Evolutionary conservation across 148 eudicot genomes (phyloP), one percentile per base, ranked within the genome.

Genomic region (Fagopyrum tataricum): DNA sequence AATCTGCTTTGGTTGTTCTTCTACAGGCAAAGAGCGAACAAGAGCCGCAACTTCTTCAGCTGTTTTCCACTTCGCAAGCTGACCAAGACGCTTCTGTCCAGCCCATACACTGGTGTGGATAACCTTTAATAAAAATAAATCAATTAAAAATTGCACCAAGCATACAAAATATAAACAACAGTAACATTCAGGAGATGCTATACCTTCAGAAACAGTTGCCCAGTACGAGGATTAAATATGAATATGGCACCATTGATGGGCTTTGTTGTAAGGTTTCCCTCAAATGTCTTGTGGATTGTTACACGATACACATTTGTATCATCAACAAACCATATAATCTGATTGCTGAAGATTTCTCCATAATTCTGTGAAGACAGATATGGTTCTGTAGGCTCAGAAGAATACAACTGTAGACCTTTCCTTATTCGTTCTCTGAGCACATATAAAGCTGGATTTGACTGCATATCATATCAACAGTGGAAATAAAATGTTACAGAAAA

Each of bases 51-150:
- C 98, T 85, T 94, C 98, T 85, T 91, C 98, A 52, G 97, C 99
- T 44, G 99, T 96, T 81, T 96, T 96, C 99, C 99, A 96, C 87
- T 92, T 96, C 52, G 99, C 97, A 78, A 96, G 79, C 89, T 96
- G 99, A 73, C 99, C 99, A 71, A 96, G 95, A 78, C 99, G 96
- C 82, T 96, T 96, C 77, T 96, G 99, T 76, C 99, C 99, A 55
- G 99, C 99, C 99, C 99, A 96, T 2, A 96, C 99, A 76, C 99
- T 96, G 17, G 97, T 96, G 86, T 96, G 99, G 73, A 92, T 96
- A 40, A 92, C 99, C 98, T 94, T 62, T 43, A 64, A 64, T 13
- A 39, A 39, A 7, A 64, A 42, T 37, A 64, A 5, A 64, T 14
- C 18, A 37, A 13, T 64, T 64, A 14, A 55, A 20, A 55, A n/a